phyloP scores from a whole-genome alignment of 345 rosid genomes.

The Citrus hindsii region DNA sequence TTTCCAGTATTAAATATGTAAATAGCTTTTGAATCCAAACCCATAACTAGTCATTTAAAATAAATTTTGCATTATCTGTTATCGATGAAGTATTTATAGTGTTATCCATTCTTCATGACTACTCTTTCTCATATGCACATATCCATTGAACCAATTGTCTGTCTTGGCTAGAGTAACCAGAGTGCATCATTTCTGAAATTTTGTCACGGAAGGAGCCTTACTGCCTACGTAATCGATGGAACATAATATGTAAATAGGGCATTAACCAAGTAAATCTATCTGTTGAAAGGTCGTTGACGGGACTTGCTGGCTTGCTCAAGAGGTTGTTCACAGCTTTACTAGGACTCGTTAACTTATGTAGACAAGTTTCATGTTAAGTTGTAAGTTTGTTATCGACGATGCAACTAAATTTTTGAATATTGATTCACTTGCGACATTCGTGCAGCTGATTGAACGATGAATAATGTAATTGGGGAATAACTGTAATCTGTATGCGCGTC shows the following conservation, averaged over 20 bases:
- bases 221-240: neutral
- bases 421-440: neutral
- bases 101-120: neutral
- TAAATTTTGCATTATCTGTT: neutral
- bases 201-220: neutral
- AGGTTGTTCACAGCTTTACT: neutral
- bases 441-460: neutral
- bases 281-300: too few relatives aligned
- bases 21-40: neutral
- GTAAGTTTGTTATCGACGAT: neutral
- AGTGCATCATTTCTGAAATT: neutral
- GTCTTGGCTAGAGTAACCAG: neutral
- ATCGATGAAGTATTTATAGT: neutral
- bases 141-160: neutral
- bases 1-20: too few relatives aligned
- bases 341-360: neutral
- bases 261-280: neutral
- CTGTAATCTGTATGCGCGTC: too few relatives aligned
- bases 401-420: neutral
- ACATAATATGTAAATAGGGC: neutral
- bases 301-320: neutral
- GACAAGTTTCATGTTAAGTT: neutral
- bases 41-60: neutral
- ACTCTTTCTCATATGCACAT: neutral
- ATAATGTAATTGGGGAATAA: too few relatives aligned